Conservation (phyloP, 352 stramenopile genomes). For the Hyaloperonospora brassicae region DNA sequence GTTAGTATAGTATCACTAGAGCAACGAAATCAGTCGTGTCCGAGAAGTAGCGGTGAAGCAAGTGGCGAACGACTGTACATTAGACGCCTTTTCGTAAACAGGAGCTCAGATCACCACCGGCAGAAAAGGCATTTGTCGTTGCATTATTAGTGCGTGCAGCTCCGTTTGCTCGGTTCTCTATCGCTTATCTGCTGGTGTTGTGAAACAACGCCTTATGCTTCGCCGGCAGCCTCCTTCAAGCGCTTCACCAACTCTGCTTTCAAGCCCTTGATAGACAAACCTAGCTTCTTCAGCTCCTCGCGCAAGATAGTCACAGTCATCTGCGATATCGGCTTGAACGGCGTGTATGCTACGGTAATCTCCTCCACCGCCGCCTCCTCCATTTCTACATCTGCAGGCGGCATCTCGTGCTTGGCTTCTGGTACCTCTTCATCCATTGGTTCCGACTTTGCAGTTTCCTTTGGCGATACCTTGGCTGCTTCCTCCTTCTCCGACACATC, state of each 20-base stretch:
- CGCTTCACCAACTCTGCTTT: slow-evolving; percentile 78
- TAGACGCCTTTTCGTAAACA: slow-evolving; percentile 3
- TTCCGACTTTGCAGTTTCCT: slow-evolving; percentile 16
- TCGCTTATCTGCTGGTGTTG: slow-evolving; percentile 21
- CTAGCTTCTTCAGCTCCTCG: slow-evolving; percentile 68
- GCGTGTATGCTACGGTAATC: slow-evolving; percentile 39
- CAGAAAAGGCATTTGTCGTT: slow-evolving; percentile 20
- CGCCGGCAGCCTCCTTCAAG: slow-evolving; percentile 59
- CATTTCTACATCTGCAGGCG: slow-evolving; percentile 49
- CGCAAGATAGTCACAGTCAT: slow-evolving; percentile 67
- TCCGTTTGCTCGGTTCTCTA: slow-evolving; percentile 20
- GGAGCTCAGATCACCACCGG: slow-evolving; percentile 7
- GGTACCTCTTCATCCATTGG: slow-evolving; percentile 15
- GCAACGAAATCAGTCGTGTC: neutral
- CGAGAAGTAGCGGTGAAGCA: neutral
- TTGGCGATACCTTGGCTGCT: slow-evolving; percentile 10
- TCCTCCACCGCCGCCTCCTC: slow-evolving; percentile 27
- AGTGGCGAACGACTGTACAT: neutral
- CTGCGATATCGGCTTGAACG: slow-evolving; percentile 65
- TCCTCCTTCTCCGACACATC: slow-evolving; percentile 12
- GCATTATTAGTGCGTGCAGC: slow-evolving; percentile 12
- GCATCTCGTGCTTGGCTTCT: slow-evolving; percentile 15
- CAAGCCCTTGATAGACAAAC: slow-evolving; percentile 69
- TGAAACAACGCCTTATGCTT: slow-evolving; percentile 20
- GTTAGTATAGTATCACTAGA: neutral